A percentile compares a stretch with the other conserved stretches of the same genome.
Conservation (phyloP, 2,329 filamentous ascomycete genomes). For the Venturia pyrina region DNA sequence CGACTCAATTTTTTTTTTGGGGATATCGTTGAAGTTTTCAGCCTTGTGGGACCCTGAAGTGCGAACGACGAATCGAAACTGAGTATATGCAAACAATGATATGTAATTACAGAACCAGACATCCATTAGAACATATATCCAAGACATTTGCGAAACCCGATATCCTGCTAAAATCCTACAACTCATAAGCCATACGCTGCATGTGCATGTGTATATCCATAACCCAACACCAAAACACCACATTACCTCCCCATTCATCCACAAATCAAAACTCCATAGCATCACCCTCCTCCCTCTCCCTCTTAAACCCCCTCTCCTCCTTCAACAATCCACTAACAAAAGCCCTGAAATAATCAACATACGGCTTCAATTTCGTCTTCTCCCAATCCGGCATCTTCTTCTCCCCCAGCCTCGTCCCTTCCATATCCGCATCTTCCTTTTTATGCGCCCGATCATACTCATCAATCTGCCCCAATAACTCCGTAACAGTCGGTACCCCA, state of each 20-base stretch:
- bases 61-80: no score
- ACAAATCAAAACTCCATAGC: conserved; percentile 49
- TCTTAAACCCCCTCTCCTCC: conserved; percentile 49
- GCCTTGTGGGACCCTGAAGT: no score
- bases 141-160: no score
- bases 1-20: no score
- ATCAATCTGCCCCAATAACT: conserved; percentile 77
- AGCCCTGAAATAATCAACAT: conserved; percentile 76
- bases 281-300: conserved; percentile 46
- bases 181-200: not conserved
- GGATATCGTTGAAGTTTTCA: no score
- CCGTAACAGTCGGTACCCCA: conserved; percentile 77
- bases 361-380: conserved; percentile 90
- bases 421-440: conserved; percentile 31
- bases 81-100: no score
- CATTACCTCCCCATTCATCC: not conserved
- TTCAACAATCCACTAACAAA: conserved; percentile 73
- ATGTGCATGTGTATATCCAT: not conserved
- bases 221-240: not conserved
- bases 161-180: not conserved
- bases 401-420: conserved; percentile 16
- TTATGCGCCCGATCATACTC: conserved; percentile 50
- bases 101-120: no score
- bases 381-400: conserved; percentile 74
- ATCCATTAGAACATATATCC: no score